These are phyloP conservation scores for Aspergillus intermedius DNA, from an alignment of 2,329 filamentous ascomycete species.

Conservation along the genomic window DNA sequence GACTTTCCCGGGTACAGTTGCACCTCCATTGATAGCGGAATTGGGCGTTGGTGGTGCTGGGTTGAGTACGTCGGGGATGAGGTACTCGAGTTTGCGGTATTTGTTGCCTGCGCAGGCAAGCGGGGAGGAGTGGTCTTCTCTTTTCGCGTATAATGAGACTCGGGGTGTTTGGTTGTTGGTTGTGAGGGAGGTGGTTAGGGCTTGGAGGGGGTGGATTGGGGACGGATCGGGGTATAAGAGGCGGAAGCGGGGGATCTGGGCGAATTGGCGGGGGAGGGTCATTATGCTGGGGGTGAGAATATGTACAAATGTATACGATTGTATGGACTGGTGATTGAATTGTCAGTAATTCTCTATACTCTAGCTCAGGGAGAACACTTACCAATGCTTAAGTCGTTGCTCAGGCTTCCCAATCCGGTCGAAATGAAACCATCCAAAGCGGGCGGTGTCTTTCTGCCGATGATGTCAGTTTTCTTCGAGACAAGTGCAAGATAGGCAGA, in stretches of 20 bases:
- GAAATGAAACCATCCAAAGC: background rate
- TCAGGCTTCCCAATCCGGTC: background rate
- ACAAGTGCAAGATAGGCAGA: background rate
- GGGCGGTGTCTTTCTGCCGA: constrained; percentile 5
- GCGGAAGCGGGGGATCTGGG: constrained; percentile 22
- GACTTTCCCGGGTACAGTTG: constrained; percentile 2
- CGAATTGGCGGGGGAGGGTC: constrained; percentile 18
- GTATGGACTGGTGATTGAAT: background rate
- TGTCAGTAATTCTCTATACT: too few relatives aligned
- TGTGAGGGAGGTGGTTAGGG: constrained; percentile 10
- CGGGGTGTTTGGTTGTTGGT: constrained; percentile 3
- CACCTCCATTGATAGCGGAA: background rate
- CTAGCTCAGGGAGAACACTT: background rate
- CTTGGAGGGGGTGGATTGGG: constrained; percentile 26
- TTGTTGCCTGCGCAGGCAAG: constrained; percentile 32
- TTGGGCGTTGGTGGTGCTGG: constrained; percentile 3
- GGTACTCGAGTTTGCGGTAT: constrained; percentile 34
- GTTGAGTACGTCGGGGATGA: constrained; percentile 28
- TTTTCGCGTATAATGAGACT: constrained; percentile 26
- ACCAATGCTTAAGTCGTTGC: background rate
- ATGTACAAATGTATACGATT: background rate
- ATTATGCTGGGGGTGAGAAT: background rate
- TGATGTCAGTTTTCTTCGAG: constrained; percentile 4
- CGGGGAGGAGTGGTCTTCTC: constrained; percentile 30
- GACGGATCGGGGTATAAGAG: constrained; percentile 25